These are phyloP conservation scores for Tephrocybe sp. DNA, from an alignment of 768 basidiomycete genomes.

Conservation along the genomic window DNA sequence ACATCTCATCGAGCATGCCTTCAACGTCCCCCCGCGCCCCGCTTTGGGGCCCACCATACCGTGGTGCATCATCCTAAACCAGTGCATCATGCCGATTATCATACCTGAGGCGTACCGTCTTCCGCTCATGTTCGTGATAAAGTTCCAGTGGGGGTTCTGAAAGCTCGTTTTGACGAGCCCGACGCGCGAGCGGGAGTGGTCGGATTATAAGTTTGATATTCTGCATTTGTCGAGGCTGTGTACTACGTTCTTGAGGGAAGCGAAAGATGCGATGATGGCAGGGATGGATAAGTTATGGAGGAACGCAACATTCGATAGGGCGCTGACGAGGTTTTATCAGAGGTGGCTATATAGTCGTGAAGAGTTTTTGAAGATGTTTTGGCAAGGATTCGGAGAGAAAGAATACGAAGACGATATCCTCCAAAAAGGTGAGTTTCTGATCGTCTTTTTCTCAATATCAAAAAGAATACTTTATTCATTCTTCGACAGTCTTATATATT, in stretches of 20 bases:
- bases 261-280: constrained; percentile 26
- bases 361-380: constrained; percentile 37
- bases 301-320: constrained; percentile 40
- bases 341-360: constrained; percentile 42
- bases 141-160: constrained; percentile 43
- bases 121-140: constrained; percentile 45
- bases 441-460: background rate
- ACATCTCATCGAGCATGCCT: constrained; percentile 33
- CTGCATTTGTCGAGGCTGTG: constrained; percentile 42
- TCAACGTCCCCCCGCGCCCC: constrained; percentile 33
- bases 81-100: constrained; percentile 18
- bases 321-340: constrained; percentile 39
- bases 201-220: constrained; percentile 40
- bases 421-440: constrained; percentile 30
- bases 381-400: constrained; percentile 40
- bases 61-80: constrained; percentile 17
- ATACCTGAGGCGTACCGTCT: constrained; percentile 41
- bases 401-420: constrained; percentile 39
- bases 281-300: constrained; percentile 40
- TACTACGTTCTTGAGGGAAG: constrained; percentile 31
- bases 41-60: constrained; percentile 11
- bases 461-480: background rate
- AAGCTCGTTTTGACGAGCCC: constrained; percentile 37
- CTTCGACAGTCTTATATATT: too few relatives aligned
- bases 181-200: constrained; percentile 38